Evolutionary conservation across 257 asterid genomes (phyloP), one percentile per base, ranked within the genome.

Genomic region (Primulina eburnea): DNA sequence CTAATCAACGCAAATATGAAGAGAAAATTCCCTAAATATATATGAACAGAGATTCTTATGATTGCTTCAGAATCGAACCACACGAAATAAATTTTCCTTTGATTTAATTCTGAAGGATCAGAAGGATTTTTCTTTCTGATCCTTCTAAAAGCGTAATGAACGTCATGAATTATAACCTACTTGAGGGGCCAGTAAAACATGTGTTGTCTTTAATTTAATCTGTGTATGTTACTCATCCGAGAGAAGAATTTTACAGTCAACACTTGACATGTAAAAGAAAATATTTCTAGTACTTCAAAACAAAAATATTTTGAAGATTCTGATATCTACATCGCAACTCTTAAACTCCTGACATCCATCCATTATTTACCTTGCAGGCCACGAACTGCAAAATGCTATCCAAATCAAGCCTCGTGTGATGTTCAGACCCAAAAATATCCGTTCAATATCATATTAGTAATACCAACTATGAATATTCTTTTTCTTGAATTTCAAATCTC

Each of bases 1-100:
- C 20, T 65, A 52, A 65, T 21, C 58, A 65, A 43, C 12, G 69
- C 28, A 65, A 65, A 65, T 32, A 38, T 35, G 11, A 30, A 28
- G 37, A 65, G 69, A 65, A 10, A 40, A 38, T 5, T 21, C 29
- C 69, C 34, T 65, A 20, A 21, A 17, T 20, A 32, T 62, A 37
- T 62, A 62, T 17, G 20, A 62, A 21, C 10, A 3, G 66, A 4
- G 66, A 8, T 52, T 53, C 28, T 30, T 60, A 28, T 12, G 6
- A n/a, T 9, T 30, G 47, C 14, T 10, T 9, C 16, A 40, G 50
- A 9, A 40, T 10, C 4, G 4, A 40, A 40, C 14, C 50, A 2
- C 16, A 40, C 1, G 43, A 7, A 35, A 9, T 40, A 2, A 35
- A 40, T 40, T 40, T 40, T 40, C 4, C 50, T 40, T 40, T 10